Evolutionary conservation across 768 basidiomycete genomes (phyloP), one percentile per base, ranked within the genome.

Genomic region (Amanita pallidorosea): DNA sequence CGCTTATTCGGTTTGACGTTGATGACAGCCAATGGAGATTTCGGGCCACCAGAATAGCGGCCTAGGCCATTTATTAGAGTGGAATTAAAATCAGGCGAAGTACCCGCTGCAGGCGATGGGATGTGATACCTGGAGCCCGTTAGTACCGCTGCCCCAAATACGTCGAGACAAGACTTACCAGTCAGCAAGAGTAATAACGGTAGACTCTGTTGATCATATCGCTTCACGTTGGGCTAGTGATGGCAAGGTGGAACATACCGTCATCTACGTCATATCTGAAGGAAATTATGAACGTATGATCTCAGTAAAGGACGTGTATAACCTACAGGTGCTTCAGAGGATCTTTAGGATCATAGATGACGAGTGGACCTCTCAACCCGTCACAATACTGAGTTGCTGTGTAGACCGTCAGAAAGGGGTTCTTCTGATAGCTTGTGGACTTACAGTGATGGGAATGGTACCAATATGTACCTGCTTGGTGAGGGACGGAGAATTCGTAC

Each of bases 11-110:
- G 53, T 3, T 58, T 42, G 17, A 82, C 75, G 29, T 66, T 65
- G 53, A 81, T 61, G 2, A 79, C 67, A 0, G 79, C 57, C 23
- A 80, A 65, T 2, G 65, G 57, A 2, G 63, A 57, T 2, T 53
- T 25, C 4, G 76, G 71, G 4, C 76, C 76, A 4, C 64, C 69
- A 8, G 54, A 3, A 56, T 68, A 73, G 37, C 77, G 73, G 20
- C 79, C 78, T 9, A 58, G 58, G 0, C 77, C 77, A 38, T 81
- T 81, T 43, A 81, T 78, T 6, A 81, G 58, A 0, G 72, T 74
- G 13, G 77, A 64, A 47, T 76, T 58, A 0, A 68, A 33, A 1
- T 48, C 49, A 0, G 63, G 57, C 3, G 61, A 52, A 25, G 49
- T 40, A 11, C 51, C 57, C 0, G 62, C 60, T 9, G 46, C 58